These are phyloP conservation scores for Tagetes erecta DNA, from an alignment of 129 eudicot genomes.

Conservation along the genomic window DNA sequence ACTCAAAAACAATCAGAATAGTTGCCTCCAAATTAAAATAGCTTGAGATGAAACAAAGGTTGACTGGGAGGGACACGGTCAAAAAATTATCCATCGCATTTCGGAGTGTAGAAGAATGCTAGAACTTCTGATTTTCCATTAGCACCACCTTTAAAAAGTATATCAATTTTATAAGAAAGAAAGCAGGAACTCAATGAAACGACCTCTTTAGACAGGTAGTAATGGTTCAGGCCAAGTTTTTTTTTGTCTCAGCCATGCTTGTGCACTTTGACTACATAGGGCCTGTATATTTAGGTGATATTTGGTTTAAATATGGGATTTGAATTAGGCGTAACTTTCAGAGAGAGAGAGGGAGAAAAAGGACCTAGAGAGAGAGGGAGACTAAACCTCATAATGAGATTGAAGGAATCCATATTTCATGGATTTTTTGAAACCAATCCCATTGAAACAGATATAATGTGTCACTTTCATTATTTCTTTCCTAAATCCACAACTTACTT, in stretches of 20 bases:
- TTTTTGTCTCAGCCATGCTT: too few relatives aligned
- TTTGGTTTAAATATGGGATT: background rate
- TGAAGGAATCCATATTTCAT: background rate
- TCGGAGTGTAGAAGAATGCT: background rate
- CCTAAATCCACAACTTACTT: background rate
- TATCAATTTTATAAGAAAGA: too few relatives aligned
- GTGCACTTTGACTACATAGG: too few relatives aligned
- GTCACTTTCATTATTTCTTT: background rate
- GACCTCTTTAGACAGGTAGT: too few relatives aligned
- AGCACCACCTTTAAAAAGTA: background rate
- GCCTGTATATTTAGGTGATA: too few relatives aligned
- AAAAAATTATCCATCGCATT: conserved; percentile 10
- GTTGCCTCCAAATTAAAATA: background rate
- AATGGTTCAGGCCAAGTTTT: too few relatives aligned
- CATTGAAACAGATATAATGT: background rate
- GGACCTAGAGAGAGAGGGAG: background rate
- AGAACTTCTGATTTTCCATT: conserved; percentile 1
- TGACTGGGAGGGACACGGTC: background rate
- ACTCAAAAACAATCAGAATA: background rate
- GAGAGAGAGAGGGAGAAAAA: background rate
- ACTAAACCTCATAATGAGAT: background rate
- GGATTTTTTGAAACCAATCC: background rate
- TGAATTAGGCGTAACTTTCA: background rate
- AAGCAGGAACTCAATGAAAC: too few relatives aligned
- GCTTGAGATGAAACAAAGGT: background rate